Conservation (phyloP, 345 rosid genomes). For the Pugionium dolabratum region DNA sequence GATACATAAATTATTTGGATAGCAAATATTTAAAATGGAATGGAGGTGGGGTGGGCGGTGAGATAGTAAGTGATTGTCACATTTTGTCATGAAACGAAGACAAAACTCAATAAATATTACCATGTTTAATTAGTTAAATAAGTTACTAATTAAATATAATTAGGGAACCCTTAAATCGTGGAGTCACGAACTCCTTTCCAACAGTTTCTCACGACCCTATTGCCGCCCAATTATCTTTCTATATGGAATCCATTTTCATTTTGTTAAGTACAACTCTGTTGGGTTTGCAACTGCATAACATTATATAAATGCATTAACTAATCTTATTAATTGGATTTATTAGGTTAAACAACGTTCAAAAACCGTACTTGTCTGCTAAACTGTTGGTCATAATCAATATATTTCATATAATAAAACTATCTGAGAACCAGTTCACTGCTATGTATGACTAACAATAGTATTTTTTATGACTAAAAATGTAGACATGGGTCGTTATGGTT, state of each 20-base stretch:
- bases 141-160: conserved; percentile 19
- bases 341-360: conserved; percentile 10
- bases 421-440: conserved; percentile 22
- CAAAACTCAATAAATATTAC: conserved; percentile 33
- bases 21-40: conserved; percentile 20
- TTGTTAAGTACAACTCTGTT: conserved; percentile 6
- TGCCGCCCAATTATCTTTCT: conserved; percentile 34
- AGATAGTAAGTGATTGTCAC: conserved; percentile 37
- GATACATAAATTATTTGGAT: not conserved
- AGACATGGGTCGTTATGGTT: conserved; percentile 39
- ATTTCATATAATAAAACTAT: not conserved
- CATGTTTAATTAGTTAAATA: conserved; percentile 11
- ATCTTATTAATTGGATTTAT: not conserved
- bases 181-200: conserved; percentile 38
- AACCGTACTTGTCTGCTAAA: conserved; percentile 30
- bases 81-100: conserved; percentile 37
- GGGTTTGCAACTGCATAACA: conserved; percentile 18
- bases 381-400: conserved; percentile 20
- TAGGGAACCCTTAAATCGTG: conserved; percentile 38
- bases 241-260: conserved; percentile 13
- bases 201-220: conserved; percentile 39
- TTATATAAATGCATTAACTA: conserved; percentile 1
- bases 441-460: conserved; percentile 10
- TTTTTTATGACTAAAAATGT: conserved; percentile 4
- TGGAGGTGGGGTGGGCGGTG: conserved; percentile 42